Evolutionary conservation across 768 basidiomycete species (phyloP), one percentile per base, ranked within the genome.

Genomic region (Pleurotus tuoliensis): DNA sequence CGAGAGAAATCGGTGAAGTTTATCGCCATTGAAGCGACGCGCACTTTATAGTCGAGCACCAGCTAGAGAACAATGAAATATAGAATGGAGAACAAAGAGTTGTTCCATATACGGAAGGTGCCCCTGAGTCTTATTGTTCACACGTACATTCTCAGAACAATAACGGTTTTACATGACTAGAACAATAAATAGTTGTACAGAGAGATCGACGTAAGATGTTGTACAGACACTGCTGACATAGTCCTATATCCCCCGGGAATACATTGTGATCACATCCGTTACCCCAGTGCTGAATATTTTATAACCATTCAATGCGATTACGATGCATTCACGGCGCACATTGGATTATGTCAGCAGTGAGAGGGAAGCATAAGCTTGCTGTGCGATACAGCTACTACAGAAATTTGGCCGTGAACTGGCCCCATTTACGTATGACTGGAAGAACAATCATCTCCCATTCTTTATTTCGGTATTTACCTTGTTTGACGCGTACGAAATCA

Each of bases 361-460:
- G 18, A 43, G 20, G 41, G 13, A n/a, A 43, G n/a, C n/a, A 44
- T 44, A 44, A n/a, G n/a, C 13, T 22, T 16, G 20, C 41, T 3
- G 9, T 15, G 7, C 9, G n/a, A 44, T 7, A 44, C n/a, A 43
- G 20, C 7, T 44, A 44, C 24, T 41, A 53, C 20, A 53, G 18
- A 24, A 43, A 27, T 20, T 53, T 24, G 41, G 16, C 27, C 13
- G 39, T 53, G 15, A 53, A 53, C 8, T 25, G 16, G 41, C 60
- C 58, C 60, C 60, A 59, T 40, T 52, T 59, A 38, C 56, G 51
- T 38, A 59, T 59, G 15, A 60, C 54, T 30, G 62, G 62, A 41
- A 59, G 53, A 24, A 57, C 57, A 41, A 61, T 38, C n/a, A 38
- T 41, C 25, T 58, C 59, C 57, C 60, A 63, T 58, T 61, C 60